phyloP scores from a whole-genome alignment of 2,329 filamentous ascomycete species.

The Didymella keratinophila region DNA sequence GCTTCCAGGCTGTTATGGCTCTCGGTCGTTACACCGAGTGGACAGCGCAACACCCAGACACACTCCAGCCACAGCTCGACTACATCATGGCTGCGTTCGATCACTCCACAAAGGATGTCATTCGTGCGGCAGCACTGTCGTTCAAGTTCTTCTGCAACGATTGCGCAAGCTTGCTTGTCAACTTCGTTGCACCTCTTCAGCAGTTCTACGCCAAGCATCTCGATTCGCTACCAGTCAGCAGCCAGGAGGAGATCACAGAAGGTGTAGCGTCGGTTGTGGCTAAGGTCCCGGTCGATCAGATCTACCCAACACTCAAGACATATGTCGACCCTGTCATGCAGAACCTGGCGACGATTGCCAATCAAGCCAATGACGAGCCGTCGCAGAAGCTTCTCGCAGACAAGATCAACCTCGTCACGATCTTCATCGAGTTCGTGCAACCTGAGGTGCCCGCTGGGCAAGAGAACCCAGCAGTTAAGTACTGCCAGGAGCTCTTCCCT shows the following conservation, averaged over 20 bases:
- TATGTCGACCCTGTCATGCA: conserved; percentile 92
- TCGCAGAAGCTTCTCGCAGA: conserved; percentile 89
- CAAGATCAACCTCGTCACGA: conserved; percentile 88
- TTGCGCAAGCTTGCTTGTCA: conserved; percentile 84
- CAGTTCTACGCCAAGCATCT: conserved; percentile 90
- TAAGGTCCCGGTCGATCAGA: conserved; percentile 79
- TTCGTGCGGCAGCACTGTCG: conserved; percentile 88
- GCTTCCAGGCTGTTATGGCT: conserved; percentile 98
- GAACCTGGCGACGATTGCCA: conserved; percentile 84
- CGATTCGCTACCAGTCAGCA: conserved; percentile 81
- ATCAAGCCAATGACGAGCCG: conserved; percentile 81
- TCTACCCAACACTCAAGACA: conserved; percentile 85
- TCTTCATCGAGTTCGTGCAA: conserved; percentile 80
- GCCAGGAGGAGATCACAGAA: conserved; percentile 95
- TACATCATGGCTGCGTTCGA: conserved; percentile 95
- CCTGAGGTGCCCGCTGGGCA: conserved; percentile 74
- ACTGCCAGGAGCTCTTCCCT: conserved; percentile 93
- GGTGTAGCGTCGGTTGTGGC: conserved; percentile 92
- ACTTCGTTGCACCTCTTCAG: conserved; percentile 85
- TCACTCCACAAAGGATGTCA: conserved; percentile 86
- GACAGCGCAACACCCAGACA: conserved; percentile 93
- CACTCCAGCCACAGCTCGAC: conserved; percentile 88
- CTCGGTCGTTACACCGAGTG: conserved; percentile 96
- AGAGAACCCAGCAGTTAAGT: conserved; percentile 90
- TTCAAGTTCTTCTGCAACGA: conserved; percentile 98